Conservation (phyloP, 192 early-diverging fungal species). For the Backusella morwellensis region DNA sequence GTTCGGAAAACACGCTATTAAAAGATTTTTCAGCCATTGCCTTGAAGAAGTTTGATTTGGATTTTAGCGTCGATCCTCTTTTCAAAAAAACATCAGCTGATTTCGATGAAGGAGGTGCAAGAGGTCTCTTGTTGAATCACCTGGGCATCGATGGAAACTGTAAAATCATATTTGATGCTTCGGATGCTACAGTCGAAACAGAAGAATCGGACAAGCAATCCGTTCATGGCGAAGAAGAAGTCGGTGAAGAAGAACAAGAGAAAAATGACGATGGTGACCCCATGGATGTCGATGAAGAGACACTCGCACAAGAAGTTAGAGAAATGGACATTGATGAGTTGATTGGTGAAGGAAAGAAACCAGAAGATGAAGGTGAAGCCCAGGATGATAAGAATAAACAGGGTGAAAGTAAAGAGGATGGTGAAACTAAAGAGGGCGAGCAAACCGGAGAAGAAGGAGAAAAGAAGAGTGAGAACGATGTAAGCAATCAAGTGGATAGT, state of each 20-base stretch:
- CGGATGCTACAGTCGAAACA: constrained; percentile 64
- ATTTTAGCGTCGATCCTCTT: constrained; percentile 91
- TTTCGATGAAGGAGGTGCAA: constrained; percentile 96
- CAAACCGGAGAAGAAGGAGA: background rate
- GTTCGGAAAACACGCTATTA: constrained; percentile 69
- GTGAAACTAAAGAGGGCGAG: background rate
- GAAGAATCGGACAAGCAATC: background rate
- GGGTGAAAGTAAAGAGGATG: background rate
- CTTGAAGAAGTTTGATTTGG: constrained; percentile 85
- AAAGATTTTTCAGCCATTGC: constrained; percentile 79
- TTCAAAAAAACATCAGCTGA: constrained; percentile 98
- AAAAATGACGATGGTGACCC: background rate
- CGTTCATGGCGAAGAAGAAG: constrained; percentile 10
- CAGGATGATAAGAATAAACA: background rate
- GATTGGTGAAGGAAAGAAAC: background rate
- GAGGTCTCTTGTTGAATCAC: constrained; percentile 88
- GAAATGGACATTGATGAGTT: background rate
- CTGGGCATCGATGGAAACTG: constrained; percentile 75
- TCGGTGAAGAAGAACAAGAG: constrained; percentile 11
- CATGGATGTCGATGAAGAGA: constrained; percentile 28
- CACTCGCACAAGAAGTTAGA: background rate
- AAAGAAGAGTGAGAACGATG: constrained; percentile 1
- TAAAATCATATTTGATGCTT: constrained; percentile 94
- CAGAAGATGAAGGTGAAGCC: background rate
- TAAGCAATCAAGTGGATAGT: background rate